Percentiles rank a stretch among this genome's conserved stretches.
phyloP scores from a whole-genome alignment of 139 green algal species.

The Micromonas commoda region DNA sequence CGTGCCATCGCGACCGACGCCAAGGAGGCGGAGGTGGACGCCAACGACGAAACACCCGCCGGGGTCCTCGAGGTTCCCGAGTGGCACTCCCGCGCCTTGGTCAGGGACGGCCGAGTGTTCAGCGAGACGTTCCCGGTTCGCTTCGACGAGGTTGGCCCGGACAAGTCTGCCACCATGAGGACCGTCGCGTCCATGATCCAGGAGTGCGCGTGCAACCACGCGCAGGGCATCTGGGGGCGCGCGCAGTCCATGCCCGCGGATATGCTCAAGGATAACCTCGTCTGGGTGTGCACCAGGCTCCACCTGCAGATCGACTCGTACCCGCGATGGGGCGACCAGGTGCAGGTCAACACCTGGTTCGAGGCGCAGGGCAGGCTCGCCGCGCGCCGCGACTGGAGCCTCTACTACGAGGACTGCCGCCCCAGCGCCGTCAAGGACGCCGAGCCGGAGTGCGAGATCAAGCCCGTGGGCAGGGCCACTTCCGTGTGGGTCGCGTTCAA shows the following conservation, averaged over 20 bases:
- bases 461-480: slow-evolving; percentile 6
- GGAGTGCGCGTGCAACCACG: slow-evolving; percentile 24
- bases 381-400: slow-evolving; percentile 14
- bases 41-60: neutral
- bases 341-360: slow-evolving; percentile 22
- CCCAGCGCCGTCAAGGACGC: neutral
- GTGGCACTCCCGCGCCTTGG: neutral
- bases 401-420: too few species aligned
- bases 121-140: slow-evolving; percentile 13
- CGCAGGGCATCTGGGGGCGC: slow-evolving; percentile 14
- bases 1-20: neutral
- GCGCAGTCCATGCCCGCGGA: slow-evolving; percentile 21
- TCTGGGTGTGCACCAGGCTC: slow-evolving; percentile 20
- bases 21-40: neutral
- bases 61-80: neutral
- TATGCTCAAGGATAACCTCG: slow-evolving; percentile 9
- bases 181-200: slow-evolving; percentile 11
- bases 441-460: neutral
- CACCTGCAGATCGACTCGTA: neutral
- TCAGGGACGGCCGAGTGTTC: neutral
- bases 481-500: slow-evolving; percentile 22
- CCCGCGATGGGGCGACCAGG: slow-evolving; percentile 13
- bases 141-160: slow-evolving; percentile 15
- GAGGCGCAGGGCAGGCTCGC: slow-evolving; percentile 8
- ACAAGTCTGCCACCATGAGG: neutral